Evolutionary conservation across 1,284 basidiomycete genomes (phyloP), one percentile per base, ranked within the genome.

Genomic region (Ustilago loliicola): DNA sequence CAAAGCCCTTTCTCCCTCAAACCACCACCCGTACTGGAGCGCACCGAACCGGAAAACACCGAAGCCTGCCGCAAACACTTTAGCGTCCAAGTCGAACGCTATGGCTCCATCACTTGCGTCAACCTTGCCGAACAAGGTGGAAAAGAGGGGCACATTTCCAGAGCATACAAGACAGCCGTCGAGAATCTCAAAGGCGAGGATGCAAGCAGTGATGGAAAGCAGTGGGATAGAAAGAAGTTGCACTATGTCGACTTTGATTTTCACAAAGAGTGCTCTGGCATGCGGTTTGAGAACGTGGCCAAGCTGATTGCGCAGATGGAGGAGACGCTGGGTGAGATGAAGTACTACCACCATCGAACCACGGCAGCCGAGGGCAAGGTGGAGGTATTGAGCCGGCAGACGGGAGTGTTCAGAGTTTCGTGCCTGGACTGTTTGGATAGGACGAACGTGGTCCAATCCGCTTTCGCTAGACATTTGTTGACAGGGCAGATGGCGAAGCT

Each of bases 181-280:
- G 87, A 89, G 13, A 81, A 83, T 40, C 72, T 86, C n/a, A 55
- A 80, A 3, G 95, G 97, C 85, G 95, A 95, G 77, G 96, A 98
- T 87, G 89, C 92, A 1, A 93, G 94, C 0, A 87, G 36, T 40
- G 30, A 45, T 5, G 61, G 42, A 86, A 90, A 89, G 9, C 93
- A 96, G 86, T 96, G 93, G 7, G 92, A 90, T 83, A 94, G 94
- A 19, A 95, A 95, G 93, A 93, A 93, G 91, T 96, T 88, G 83
- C 95, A 97, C 88, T 96, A 96, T 69, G 95, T 98, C 0, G 91
- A 95, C 79, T 98, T 95, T 82, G 97, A 99, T 87, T 98, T 99
- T 83, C 97, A 99, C 84, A 99, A 74, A 91, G 91, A 69, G 91
- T 98, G 51, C 88, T 62, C 75, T 1, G 75, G 92, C 65, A 88